phyloP scores from a whole-genome alignment of 345 rosid genomes.

The Eucalyptus polybractea region DNA sequence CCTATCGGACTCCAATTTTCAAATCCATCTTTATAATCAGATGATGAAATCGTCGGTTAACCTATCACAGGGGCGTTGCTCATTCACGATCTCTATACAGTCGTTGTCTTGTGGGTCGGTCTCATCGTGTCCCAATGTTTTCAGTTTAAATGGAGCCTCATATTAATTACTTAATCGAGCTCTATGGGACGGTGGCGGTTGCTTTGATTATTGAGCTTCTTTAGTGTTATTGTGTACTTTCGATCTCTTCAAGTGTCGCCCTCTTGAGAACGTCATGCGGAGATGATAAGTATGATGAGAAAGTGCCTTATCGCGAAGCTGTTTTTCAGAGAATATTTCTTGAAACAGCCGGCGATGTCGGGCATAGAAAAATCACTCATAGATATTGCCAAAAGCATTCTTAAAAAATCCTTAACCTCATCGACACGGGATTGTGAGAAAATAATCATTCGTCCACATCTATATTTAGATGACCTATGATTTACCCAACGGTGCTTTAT shows the following conservation, averaged over 20 bases:
- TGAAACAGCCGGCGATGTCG: background rate
- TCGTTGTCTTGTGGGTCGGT: background rate
- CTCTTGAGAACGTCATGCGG: background rate
- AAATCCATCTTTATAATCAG: background rate
- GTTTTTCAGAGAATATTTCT: background rate
- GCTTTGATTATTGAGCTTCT: background rate
- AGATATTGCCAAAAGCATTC: background rate
- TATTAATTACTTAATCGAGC: background rate
- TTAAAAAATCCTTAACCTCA: background rate
- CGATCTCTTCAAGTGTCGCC: background rate
- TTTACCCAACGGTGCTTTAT: background rate
- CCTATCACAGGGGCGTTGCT: background rate
- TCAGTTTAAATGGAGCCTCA: background rate
- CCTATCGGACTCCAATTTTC: background rate
- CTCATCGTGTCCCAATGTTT: background rate
- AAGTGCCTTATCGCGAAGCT: background rate
- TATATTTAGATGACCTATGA: background rate
- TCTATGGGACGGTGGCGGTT: background rate
- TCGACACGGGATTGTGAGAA: background rate
- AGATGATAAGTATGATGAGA: background rate
- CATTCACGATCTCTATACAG: background rate
- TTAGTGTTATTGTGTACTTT: background rate
- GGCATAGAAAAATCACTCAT: background rate
- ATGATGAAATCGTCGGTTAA: constrained; percentile 28
- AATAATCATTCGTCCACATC: background rate